Conservation (phyloP, 257 asterid species). For the Solanum appendiculatum region DNA sequence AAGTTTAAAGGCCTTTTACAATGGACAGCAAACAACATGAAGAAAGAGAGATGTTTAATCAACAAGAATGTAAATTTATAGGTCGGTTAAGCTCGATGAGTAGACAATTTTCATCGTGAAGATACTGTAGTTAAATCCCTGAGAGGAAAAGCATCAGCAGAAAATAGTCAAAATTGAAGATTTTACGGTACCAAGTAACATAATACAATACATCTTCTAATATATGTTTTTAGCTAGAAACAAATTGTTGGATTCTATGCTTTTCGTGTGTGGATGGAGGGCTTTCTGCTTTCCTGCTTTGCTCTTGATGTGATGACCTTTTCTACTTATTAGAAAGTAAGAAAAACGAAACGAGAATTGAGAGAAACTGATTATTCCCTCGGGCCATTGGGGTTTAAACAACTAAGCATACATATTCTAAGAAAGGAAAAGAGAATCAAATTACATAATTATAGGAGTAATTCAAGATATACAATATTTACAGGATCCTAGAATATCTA, state of each 20-base stretch:
- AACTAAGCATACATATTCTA: neutral
- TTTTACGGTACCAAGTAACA: neutral
- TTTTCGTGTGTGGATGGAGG: neutral
- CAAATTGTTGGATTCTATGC: neutral
- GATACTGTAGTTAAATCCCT: neutral
- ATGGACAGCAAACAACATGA: neutral
- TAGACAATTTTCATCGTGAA: neutral
- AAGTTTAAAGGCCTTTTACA: neutral
- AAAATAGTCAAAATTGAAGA: neutral
- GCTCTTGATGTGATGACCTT: neutral
- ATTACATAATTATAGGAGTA: neutral
- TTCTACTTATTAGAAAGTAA: neutral
- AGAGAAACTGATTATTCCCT: neutral
- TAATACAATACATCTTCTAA: neutral
- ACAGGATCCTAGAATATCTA: neutral
- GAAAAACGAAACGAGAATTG: neutral
- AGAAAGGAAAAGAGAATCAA: neutral
- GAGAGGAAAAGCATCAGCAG: neutral
- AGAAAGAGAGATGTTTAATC: neutral
- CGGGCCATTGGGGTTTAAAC: neutral
- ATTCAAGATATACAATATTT: neutral
- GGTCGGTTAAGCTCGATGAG: neutral
- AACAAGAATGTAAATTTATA: neutral
- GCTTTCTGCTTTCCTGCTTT: neutral
- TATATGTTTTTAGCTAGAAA: neutral